Evolutionary conservation across 2,329 filamentous ascomycete genomes (phyloP).

Genomic region (Stenocarpella maydis): DNA sequence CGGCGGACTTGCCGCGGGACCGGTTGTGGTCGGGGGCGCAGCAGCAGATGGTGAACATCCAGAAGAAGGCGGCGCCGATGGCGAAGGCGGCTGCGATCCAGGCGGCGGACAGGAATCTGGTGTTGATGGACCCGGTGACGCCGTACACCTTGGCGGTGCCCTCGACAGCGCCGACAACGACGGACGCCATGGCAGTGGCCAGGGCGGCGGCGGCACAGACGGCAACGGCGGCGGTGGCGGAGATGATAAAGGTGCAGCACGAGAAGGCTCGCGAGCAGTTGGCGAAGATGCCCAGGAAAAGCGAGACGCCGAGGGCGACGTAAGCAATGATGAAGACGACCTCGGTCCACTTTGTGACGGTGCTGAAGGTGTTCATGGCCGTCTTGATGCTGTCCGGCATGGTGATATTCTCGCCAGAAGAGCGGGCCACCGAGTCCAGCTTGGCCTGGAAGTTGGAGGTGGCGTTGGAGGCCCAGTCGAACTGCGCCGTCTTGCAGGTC

Average conservation of each 20-base stretch:
- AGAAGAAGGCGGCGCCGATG: constrained; percentile 82
- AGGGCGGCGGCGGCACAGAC: constrained; percentile 73
- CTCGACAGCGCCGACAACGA: constrained; percentile 75
- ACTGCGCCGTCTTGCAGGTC: constrained; percentile 75
- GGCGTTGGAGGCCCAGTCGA: constrained; percentile 79
- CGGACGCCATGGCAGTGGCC: constrained; percentile 75
- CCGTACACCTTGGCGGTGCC: constrained; percentile 74
- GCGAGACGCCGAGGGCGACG: constrained; percentile 72
- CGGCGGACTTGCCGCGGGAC: constrained; percentile 38
- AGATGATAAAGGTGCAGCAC: constrained; percentile 81
- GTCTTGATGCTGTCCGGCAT: constrained; percentile 73
- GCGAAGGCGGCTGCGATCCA: constrained; percentile 86
- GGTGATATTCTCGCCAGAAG: constrained; percentile 62
- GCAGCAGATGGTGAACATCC: constrained; percentile 92
- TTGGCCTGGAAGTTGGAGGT: constrained; percentile 67
- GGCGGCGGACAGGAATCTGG: constrained; percentile 72
- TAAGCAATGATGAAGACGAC: constrained; percentile 81
- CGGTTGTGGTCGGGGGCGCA: constrained; percentile 70
- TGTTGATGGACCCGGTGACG: constrained; percentile 72
- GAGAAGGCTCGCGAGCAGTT: constrained; percentile 84
- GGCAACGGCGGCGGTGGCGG: constrained; percentile 64
- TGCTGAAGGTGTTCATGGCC: constrained; percentile 76
- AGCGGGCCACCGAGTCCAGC: constrained; percentile 62
- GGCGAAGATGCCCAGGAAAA: constrained; percentile 82
- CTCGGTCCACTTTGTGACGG: constrained; percentile 82